phyloP scores from a whole-genome alignment of 495 filamentous ascomycete species.

The Penicillium coprophilum region DNA sequence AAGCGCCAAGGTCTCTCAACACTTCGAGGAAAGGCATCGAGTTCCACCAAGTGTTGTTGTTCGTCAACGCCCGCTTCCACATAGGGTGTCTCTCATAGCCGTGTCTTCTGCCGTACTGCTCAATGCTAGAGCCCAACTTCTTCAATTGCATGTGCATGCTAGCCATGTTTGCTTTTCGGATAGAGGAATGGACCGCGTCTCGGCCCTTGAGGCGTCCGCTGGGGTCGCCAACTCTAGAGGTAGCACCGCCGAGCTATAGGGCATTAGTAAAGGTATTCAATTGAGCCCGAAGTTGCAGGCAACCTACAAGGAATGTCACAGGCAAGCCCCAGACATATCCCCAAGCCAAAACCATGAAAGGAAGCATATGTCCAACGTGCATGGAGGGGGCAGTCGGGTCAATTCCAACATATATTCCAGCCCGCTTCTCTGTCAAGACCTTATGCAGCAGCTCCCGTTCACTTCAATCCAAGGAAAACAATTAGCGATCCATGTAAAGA shows the following conservation, averaged over 20 bases:
- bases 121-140: constrained; percentile 70
- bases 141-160: constrained; percentile 81
- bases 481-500: constrained; percentile 6
- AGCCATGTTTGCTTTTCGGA: constrained; percentile 66
- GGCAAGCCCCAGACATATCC: constrained; percentile 82
- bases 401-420: constrained; percentile 83
- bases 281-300: not conserved
- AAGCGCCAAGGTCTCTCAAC: constrained; percentile 65
- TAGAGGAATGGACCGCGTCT: constrained; percentile 50
- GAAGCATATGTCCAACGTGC: constrained; percentile 89
- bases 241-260: constrained; percentile 74
- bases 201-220: constrained; percentile 71
- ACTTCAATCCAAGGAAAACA: constrained; percentile 32
- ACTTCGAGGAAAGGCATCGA: constrained; percentile 67
- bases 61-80: constrained; percentile 64
- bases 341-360: constrained; percentile 93
- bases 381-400: constrained; percentile 90
- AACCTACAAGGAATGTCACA: constrained; percentile 64
- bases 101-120: constrained; percentile 55
- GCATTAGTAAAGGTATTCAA: constrained; percentile 12
- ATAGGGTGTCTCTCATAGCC: constrained; percentile 61
- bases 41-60: constrained; percentile 83
- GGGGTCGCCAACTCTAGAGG: constrained; percentile 84
- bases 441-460: constrained; percentile 65
- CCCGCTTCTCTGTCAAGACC: constrained; percentile 66